These are phyloP conservation scores for Microdochium trichocladiopsis DNA, from an alignment of 2,329 filamentous ascomycete species.

Conservation along the genomic window DNA sequence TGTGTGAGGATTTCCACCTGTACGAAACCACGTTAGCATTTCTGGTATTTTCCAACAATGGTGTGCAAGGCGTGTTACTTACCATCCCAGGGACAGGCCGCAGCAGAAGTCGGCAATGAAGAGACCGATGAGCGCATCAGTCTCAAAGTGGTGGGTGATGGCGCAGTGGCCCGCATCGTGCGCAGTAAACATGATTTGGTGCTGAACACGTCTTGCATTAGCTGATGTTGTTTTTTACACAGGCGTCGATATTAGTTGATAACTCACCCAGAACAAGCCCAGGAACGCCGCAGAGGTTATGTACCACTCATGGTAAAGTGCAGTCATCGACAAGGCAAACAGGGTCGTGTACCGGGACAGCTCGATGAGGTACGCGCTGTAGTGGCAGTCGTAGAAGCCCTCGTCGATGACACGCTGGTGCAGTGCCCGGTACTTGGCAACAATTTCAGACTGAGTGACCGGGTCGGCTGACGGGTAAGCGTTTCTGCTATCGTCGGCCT, in stretches of 20 bases:
- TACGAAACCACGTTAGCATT: no score
- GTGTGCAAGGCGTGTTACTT: conserved; percentile 28
- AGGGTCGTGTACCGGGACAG: conserved; percentile 43
- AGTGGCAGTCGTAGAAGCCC: conserved; percentile 53
- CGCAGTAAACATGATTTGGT: conserved; percentile 63
- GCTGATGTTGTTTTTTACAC: conserved; percentile 7
- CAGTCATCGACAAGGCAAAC: conserved; percentile 38
- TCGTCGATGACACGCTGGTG: conserved; percentile 46
- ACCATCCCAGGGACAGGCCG: conserved; percentile 61
- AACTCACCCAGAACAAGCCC: conserved; percentile 53
- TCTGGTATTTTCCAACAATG: no score
- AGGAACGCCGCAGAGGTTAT: conserved; percentile 48
- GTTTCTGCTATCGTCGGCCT: conserved; percentile 23
- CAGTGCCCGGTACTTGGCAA: conserved; percentile 45
- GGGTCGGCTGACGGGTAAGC: conserved; percentile 47
- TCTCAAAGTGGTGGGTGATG: conserved; percentile 51
- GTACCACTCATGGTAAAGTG: conserved; percentile 46
- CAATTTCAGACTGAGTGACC: conserved; percentile 46
- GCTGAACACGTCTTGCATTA: conserved; percentile 24
- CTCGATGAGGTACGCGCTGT: conserved; percentile 52
- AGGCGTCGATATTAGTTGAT: background rate
- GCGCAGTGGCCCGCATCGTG: conserved; percentile 59
- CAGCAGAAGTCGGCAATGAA: conserved; percentile 61
- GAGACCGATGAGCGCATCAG: conserved; percentile 53
- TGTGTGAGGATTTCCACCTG: background rate